Base-by-base conservation (phyloP, 257 asterid genomes). In the Nicotiana tomentosiformis region DNA sequence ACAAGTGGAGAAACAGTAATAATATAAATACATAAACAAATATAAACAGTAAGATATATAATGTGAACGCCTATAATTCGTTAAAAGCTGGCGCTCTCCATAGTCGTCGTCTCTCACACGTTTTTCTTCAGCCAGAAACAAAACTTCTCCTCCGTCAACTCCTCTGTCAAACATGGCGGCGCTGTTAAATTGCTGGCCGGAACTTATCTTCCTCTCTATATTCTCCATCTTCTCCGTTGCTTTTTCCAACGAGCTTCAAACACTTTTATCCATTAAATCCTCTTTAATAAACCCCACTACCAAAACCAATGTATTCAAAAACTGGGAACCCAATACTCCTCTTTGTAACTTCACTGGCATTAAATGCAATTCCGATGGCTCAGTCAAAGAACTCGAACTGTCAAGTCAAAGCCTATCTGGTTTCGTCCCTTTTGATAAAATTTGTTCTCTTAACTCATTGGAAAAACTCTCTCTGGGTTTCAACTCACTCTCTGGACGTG, bases 341-440 rank as follows among this genome's bases (percentile, higher is more conserved):
- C 1, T 60, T 0, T 92, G 98, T 86, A 85, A 56, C 11, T 94
- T 94, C 72, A 1, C 87, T 3, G 96, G 97, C 56, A 89, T 96
- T 84, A 86, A 91, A 37, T 96, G 99, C 56, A 89, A 89, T 61
- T 82, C 91, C 33, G 32, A 74, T 51, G 89, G 86, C 0, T 72
- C 76, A 14, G 95, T 94, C 32, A 86, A 53, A 30, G 98, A 91
- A 90, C 84, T 96, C 77, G 92, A 96, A 14, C 94, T 96, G 5
- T 90, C 97, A 10, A 11, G 80, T 0, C 90, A 82, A 49, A 88
- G 87, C 29, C 89, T 92, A 29, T 62, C 85, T 3, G 99, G 98
- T 18, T 0, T 53, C 3, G 80, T 93, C 20, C 97, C 97, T 58
- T 14, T 89, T 0, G 66, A 74, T 82, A 64, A 89, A 8, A 83